A percentile compares a stretch with the other conserved stretches of the same genome.
Conservation (phyloP, 306 rosid species). For the Leucaena leucocephala region DNA sequence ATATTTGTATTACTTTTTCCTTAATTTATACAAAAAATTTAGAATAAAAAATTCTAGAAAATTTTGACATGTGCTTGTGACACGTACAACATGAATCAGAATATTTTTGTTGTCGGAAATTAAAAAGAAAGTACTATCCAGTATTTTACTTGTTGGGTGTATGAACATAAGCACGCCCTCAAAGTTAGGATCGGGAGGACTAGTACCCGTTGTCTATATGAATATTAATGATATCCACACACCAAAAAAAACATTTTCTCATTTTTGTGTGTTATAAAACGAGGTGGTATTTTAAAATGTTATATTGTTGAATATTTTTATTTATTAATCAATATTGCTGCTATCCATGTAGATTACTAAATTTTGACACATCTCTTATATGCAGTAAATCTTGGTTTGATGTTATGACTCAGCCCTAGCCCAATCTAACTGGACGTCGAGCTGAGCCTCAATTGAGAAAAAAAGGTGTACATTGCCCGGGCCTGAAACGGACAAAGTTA, state of each 20-base stretch:
- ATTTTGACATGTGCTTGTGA: background rate
- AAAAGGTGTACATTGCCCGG: background rate
- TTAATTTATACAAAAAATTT: too few relatives aligned
- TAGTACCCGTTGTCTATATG: background rate
- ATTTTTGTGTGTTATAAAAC: background rate
- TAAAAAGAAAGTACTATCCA: background rate
- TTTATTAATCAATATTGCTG: background rate
- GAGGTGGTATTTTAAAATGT: background rate
- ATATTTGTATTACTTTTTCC: too few relatives aligned
- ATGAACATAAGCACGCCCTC: background rate
- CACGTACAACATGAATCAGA: background rate
- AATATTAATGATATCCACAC: background rate
- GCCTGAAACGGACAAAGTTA: background rate
- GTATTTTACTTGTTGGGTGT: background rate
- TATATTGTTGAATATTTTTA: background rate
- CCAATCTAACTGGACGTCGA: background rate
- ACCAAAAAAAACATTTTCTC: background rate
- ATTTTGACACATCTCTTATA: too few relatives aligned
- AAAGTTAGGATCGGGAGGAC: background rate
- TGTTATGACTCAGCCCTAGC: background rate
- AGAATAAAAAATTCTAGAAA: too few relatives aligned
- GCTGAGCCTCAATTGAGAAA: background rate
- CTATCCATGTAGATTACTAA: too few relatives aligned
- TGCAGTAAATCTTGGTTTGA: too few relatives aligned
- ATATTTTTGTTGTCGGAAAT: background rate